phyloP scores from a whole-genome alignment of 139 green algal species.

The Chlorella sp. region DNA sequence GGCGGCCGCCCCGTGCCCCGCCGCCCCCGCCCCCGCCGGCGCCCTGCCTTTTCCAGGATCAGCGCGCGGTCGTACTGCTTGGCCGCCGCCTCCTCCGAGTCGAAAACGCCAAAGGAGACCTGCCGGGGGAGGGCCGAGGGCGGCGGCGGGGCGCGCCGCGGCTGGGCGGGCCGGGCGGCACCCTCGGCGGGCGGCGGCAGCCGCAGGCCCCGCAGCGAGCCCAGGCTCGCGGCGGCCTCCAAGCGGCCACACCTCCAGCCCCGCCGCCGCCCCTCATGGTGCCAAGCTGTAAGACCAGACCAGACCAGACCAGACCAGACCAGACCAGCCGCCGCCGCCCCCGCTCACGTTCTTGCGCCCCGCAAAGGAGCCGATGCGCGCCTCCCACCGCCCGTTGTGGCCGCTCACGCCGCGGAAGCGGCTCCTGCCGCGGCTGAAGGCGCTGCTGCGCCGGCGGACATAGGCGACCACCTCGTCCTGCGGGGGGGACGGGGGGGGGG shows the following conservation, averaged over 20 bases:
- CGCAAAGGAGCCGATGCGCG: slow-evolving; percentile 64
- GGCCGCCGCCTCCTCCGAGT: slow-evolving; percentile 64
- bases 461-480: slow-evolving; percentile 67
- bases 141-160: not conserved
- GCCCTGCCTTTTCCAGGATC: slow-evolving; percentile 63
- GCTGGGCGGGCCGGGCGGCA: no score
- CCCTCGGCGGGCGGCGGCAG: no score
- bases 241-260: no score
- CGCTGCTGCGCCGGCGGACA: slow-evolving; percentile 48
- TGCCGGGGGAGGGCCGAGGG: slow-evolving; percentile 8
- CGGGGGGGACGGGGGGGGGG: not conserved
- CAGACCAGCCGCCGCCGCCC: no score
- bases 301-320: no score
- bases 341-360: slow-evolving; percentile 66
- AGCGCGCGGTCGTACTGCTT: slow-evolving; percentile 72
- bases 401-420: slow-evolving; percentile 66
- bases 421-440: slow-evolving; percentile 63
- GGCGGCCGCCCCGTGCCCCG: not conserved
- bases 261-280: no score
- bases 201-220: no score
- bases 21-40: no score
- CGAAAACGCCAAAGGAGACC: slow-evolving; percentile 73
- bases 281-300: no score
- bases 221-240: no score
- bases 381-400: slow-evolving; percentile 66